Conservation (phyloP, 495 filamentous ascomycete genomes). For the Sordaria brevicollis region DNA sequence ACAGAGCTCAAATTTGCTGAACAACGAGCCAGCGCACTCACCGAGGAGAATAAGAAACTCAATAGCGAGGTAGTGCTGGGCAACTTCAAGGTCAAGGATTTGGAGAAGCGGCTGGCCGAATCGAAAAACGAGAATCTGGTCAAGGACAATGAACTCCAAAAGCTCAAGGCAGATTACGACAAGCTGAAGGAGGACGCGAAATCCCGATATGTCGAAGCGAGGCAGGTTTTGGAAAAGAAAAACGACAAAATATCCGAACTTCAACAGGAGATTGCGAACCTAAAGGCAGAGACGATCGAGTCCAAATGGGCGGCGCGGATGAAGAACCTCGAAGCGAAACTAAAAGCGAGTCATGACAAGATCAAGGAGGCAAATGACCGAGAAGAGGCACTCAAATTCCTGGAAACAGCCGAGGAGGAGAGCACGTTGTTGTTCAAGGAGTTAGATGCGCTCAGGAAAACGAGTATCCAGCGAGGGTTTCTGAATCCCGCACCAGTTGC, state of each 20-base stretch:
- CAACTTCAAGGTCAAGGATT: constrained; percentile 27
- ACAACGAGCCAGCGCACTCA: constrained; percentile 28
- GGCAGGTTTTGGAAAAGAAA: constrained; percentile 51
- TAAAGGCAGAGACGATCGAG: constrained; percentile 14
- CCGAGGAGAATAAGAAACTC: constrained; percentile 36
- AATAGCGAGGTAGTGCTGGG: constrained; percentile 28
- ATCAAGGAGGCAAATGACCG: constrained; percentile 5
- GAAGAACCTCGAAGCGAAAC: constrained; percentile 15
- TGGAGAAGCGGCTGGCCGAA: constrained; percentile 32
- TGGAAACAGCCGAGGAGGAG: constrained; percentile 13
- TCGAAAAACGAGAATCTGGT: constrained; percentile 29
- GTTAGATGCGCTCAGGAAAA: constrained; percentile 10
- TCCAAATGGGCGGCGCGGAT: constrained; percentile 9
- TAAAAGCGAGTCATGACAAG: constrained; percentile 7
- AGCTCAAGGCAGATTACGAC: constrained; percentile 41
- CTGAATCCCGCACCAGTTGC: background rate
- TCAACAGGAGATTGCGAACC: constrained; percentile 17
- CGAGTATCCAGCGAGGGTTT: constrained; percentile 4
- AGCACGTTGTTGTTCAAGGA: constrained; percentile 10
- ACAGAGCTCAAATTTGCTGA: constrained; percentile 37
- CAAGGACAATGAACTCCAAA: constrained; percentile 43
- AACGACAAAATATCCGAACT: constrained; percentile 49
- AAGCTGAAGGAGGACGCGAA: constrained; percentile 53
- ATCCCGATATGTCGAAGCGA: constrained; percentile 38
- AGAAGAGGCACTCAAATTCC: constrained; percentile 7